These are phyloP conservation scores for Fusarium succisae DNA, from an alignment of 2,329 filamentous ascomycete genomes.

Conservation along the genomic window DNA sequence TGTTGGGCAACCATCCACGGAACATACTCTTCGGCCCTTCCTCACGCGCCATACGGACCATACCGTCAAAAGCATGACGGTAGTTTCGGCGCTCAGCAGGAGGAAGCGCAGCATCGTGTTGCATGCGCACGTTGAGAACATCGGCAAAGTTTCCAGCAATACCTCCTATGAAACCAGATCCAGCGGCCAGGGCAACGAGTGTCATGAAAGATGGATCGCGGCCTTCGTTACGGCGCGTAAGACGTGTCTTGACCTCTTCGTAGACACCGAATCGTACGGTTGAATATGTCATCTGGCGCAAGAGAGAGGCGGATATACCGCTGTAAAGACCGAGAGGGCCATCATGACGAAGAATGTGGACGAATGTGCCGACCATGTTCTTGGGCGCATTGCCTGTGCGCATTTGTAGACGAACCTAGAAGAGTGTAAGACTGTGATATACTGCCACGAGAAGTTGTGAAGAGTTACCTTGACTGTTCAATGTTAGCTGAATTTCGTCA, in stretches of 20 bases:
- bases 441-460: not conserved
- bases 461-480: conserved; percentile 59
- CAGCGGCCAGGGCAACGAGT: conserved; percentile 84
- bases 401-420: conserved; percentile 86
- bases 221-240: conserved; percentile 57
- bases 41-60: conserved; percentile 85
- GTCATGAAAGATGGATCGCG: conserved; percentile 72
- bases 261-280: conserved; percentile 97
- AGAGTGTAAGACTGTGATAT: conserved; percentile 9
- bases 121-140: conserved; percentile 98
- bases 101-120: conserved; percentile 86
- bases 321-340: conserved; percentile 86
- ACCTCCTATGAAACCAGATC: conserved; percentile 88
- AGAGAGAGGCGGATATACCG: conserved; percentile 89
- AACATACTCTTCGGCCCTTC: conserved; percentile 83
- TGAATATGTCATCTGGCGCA: conserved; percentile 95
- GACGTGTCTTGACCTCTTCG: conserved; percentile 83
- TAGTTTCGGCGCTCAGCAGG: conserved; percentile 82
- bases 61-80: conserved; percentile 85
- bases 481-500: conserved; percentile 34
- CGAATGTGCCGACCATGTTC: conserved; percentile 86
- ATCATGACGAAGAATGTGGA: conserved; percentile 79
- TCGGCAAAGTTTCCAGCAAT: conserved; percentile 94
- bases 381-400: conserved; percentile 78
- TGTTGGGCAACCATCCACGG: conserved; percentile 86